Evolutionary conservation across 495 filamentous ascomycete genomes (phyloP), one percentile per base, ranked within the genome.

Genomic region (Xylaria scruposa): DNA sequence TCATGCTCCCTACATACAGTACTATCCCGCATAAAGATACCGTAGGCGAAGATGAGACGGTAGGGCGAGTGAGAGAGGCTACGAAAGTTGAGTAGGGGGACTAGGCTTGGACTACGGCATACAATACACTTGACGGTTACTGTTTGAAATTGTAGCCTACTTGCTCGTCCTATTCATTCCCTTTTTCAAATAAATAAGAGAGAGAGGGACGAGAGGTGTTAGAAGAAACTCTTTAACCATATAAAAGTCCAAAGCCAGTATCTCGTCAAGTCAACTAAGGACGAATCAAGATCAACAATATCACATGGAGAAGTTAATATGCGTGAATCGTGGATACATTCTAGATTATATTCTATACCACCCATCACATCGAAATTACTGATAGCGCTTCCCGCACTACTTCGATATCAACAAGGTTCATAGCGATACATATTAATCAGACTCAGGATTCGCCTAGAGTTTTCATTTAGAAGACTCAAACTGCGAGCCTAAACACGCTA

Each of bases 21-120:
- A 56, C 33, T 9, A 2, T 67, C 36, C n/a, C 3, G 5, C 65
- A 67, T 36, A 44, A 56, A 36, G 49, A 67, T 26, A 54, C 65
- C 1, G 3, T 3, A 10, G 12, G 24, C 15, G 65, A 56, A 7
- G 65, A 67, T 19, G 49, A 67, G 26, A 2, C 33, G 15, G 40
- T 67, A n/a, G 65, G 47, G 29, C 49, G 6, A 21, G 4, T 67
- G 36, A n/a, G n/a, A 44, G n/a, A 33, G 33, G 46, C 19, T 2
- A 9, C 56, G 65, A 31, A 29, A 19, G 33, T 21, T 12, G 60
- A 4, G 21, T 1, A 8, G 2, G 38, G 13, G 9, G 21, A 15
- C 12, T 24, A 44, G 59, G 60, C 21, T 24, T 12, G 10, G 19
- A 54, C 12, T 24, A 26, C 8, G 51, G 24, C 24, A 29, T 6